These are phyloP conservation scores for Cyberlindnera euphorbiae DNA, from an alignment of 805 yeast species.

Conservation along the genomic window DNA sequence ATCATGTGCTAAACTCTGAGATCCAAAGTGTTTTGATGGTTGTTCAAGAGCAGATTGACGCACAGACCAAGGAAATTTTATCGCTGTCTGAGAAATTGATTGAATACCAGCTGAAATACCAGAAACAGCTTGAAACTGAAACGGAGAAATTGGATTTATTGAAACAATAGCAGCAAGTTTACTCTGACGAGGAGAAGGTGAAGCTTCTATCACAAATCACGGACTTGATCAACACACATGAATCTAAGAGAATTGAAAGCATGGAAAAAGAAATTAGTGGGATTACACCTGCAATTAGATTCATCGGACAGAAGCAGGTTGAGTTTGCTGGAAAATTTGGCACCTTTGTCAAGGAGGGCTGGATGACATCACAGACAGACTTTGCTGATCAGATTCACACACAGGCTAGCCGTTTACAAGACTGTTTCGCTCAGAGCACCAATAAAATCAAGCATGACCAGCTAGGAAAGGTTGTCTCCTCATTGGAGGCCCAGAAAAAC, in stretches of 20 bases:
- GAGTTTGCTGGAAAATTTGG: conserved; percentile 13
- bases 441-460: conserved; percentile 17
- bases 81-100: conserved; percentile 12
- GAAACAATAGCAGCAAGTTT: conserved; percentile 13
- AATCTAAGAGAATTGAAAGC: conserved; percentile 5
- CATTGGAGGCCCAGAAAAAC: conserved; percentile 14
- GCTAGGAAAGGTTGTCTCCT: conserved; percentile 16
- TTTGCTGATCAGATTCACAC: conserved; percentile 8
- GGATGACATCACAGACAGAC: conserved; percentile 15
- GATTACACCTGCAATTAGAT: conserved; percentile 10
- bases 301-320: conserved; percentile 11
- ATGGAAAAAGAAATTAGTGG: conserved; percentile 3
- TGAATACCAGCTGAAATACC: conserved; percentile 15
- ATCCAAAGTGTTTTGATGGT: conserved; percentile 6
- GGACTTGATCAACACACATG: conserved; percentile 10
- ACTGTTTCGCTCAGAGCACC: neutral
- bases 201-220: no score
- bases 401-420: conserved; percentile 1
- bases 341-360: conserved; percentile 11
- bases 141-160: conserved; percentile 3
- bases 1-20: neutral
- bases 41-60: conserved; percentile 15
- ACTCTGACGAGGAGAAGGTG: no score
- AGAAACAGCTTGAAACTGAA: conserved; percentile 8
- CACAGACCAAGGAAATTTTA: conserved; percentile 18